Percentiles rank a stretch among this genome's conserved stretches.
These are phyloP conservation scores for Sistotremastrum niveocremeum DNA, from an alignment of 768 basidiomycete genomes.

Conservation along the genomic window DNA sequence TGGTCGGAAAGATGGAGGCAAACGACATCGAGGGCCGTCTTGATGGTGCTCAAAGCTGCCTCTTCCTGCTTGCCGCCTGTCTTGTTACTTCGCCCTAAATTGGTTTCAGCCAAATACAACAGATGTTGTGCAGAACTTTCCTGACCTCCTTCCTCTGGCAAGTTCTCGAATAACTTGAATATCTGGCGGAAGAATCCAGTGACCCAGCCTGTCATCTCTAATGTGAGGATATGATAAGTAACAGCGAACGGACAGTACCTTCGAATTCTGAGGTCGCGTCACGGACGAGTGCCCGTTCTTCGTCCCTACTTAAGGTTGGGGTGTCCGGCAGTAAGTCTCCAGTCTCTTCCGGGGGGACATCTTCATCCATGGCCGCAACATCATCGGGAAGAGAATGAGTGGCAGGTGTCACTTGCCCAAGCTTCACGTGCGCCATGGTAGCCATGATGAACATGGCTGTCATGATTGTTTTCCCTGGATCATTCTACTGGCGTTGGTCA, in stretches of 20 bases:
- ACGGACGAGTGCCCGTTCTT: conserved; percentile 58
- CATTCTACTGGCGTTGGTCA: conserved; percentile 36
- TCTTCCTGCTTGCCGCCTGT: conserved; percentile 82
- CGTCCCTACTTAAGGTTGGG: conserved; percentile 38
- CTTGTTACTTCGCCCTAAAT: conserved; percentile 27
- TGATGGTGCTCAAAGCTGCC: conserved; percentile 60
- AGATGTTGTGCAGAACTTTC: conserved; percentile 17
- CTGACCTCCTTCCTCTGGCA: conserved; percentile 90
- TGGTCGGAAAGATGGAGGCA: conserved; percentile 57
- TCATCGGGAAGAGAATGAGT: conserved; percentile 38
- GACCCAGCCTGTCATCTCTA: conserved; percentile 52
- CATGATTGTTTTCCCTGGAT: conserved; percentile 68
- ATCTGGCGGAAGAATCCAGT: conserved; percentile 64
- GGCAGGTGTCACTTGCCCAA: conserved; percentile 60
- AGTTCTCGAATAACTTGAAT: conserved; percentile 74
- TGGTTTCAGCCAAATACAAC: neutral
- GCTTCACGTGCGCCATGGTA: conserved; percentile 59
- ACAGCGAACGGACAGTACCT: conserved; percentile 26
- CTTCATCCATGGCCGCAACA: conserved; percentile 39
- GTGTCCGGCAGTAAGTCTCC: conserved; percentile 33
- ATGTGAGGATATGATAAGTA: neutral
- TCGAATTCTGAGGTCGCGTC: conserved; percentile 73
- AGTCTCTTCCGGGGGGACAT: conserved; percentile 18
- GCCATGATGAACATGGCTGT: conserved; percentile 68
- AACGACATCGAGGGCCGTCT: conserved; percentile 68